Evolutionary conservation across 495 filamentous ascomycete genomes (phyloP), one percentile per base, ranked within the genome.

Genomic region (Xylaria palmicola): DNA sequence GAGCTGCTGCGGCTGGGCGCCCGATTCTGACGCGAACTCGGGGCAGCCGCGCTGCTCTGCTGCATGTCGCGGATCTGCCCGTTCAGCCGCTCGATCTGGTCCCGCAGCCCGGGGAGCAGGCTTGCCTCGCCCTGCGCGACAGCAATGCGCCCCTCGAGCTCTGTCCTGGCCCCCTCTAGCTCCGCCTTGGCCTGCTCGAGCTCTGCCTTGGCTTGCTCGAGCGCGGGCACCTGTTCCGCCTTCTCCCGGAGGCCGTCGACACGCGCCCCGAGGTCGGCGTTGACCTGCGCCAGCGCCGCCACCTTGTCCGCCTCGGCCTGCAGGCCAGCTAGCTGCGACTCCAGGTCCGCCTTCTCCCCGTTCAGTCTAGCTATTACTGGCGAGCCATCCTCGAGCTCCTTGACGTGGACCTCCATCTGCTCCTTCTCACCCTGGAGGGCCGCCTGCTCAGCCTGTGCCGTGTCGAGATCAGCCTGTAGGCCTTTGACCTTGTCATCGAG

Each of bases 261-360:
- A 37, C 62, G 64, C 49, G 48, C 62, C 40, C 70, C 70, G 26
- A 72, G 70, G 15, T 64, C 65, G 1, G 69, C 55, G 55, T 74
- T 80, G 47, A 70, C 68, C 32, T 65, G 63, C 29, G 62, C 59
- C 24, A 79, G 68, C 8, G 60, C 22, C 12, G 68, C 55, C 7
- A 73, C 64, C 44, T 72, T 73, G 56, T 73, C 71, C 22, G 75
- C 68, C 39, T 76, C 75, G 24, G 64, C 67, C 40, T 74, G 70
- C 19, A 74, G 64, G n/a, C 64, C 65, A 34, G 68, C 57, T 24
- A 68, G 34, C 57, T 69, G 66, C 6, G 67, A 50, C 51, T 75
- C 72, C 12, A 79, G 68, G 9, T 66, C 69, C 32, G 71, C 62
- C 24, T 71, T 68, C 41, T 71, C 70, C 36, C 60, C 61, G 49